A percentile compares a stretch with the other conserved stretches of the same genome.
Conservation (phyloP, 1,284 basidiomycete species). For the Pholiota adiposa region DNA sequence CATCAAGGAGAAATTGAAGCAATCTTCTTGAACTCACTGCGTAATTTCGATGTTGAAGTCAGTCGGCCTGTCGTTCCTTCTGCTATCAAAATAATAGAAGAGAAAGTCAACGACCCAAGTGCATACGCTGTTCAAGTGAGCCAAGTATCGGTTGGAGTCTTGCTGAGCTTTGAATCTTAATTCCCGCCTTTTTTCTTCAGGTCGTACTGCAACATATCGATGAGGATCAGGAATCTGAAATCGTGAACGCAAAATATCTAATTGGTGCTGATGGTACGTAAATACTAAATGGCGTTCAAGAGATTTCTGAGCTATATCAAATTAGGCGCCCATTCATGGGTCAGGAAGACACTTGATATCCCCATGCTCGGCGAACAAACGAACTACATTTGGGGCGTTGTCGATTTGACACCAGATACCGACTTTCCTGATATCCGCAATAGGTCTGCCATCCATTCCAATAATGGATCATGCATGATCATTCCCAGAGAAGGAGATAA, state of each 20-base stretch:
- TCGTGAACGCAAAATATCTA: constrained; percentile 62
- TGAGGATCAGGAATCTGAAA: constrained; percentile 40
- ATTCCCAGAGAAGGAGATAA: constrained; percentile 78
- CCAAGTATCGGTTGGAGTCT: no score
- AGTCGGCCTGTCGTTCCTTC: constrained; percentile 61
- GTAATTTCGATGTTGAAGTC: constrained; percentile 53
- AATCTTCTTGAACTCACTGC: constrained; percentile 70
- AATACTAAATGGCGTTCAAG: neutral
- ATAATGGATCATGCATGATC: constrained; percentile 68
- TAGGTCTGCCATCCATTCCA: constrained; percentile 62
- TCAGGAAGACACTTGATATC: constrained; percentile 69
- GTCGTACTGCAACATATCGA: constrained; percentile 44
- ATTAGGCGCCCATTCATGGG: constrained; percentile 83
- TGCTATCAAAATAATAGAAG: constrained; percentile 53
- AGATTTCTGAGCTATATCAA: neutral
- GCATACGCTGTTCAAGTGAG: constrained; percentile 61
- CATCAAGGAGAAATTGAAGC: constrained; percentile 77
- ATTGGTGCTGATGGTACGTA: constrained; percentile 63
- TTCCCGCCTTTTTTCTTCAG: constrained; percentile 27
- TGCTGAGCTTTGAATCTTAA: no score
- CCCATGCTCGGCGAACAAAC: constrained; percentile 81
- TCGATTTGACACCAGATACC: constrained; percentile 72
- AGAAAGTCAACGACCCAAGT: constrained; percentile 44
- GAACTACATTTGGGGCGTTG: constrained; percentile 81
- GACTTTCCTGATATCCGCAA: constrained; percentile 86